A percentile compares a stretch with the other conserved stretches of the same genome.
These are phyloP conservation scores for Thraustochytrium sp. DNA, from an alignment of 352 stramenopile species.

Conservation along the genomic window DNA sequence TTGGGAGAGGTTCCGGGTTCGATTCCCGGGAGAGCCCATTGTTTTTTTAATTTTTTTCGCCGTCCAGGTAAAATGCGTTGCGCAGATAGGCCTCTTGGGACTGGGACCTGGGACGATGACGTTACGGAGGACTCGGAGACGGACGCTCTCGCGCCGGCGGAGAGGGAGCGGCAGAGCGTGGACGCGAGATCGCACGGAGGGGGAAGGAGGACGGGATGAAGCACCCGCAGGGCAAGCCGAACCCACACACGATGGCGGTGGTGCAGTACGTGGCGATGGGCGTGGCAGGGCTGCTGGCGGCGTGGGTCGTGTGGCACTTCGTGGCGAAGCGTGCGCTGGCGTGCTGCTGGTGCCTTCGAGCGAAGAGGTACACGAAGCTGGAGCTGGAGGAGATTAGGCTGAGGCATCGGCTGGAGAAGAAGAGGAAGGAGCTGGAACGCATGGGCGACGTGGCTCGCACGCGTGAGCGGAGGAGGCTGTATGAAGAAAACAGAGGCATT, in stretches of 20 bases:
- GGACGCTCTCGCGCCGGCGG: too few species aligned
- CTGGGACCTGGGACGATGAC: too few species aligned
- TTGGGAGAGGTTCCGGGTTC: too few species aligned
- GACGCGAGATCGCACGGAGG: too few species aligned
- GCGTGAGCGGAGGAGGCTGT: background rate
- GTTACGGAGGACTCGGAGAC: too few species aligned
- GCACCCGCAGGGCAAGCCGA: background rate
- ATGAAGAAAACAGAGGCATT: conserved; percentile 18
- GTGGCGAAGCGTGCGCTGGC: background rate
- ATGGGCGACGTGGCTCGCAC: background rate
- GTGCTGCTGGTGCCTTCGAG: background rate
- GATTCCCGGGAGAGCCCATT: too few species aligned
- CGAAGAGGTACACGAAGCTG: background rate
- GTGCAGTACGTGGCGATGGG: background rate
- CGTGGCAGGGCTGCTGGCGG: background rate
- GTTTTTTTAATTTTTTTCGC: too few species aligned
- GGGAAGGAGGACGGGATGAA: background rate
- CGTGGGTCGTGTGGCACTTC: background rate
- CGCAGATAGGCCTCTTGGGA: too few species aligned
- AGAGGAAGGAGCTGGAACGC: background rate
- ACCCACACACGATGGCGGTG: background rate
- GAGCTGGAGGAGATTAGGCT: conserved; percentile 18
- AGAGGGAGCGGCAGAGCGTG: too few species aligned
- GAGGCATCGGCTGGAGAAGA: background rate
- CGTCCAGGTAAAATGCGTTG: too few species aligned